Evolutionary conservation across 2,329 filamentous ascomycete species (phyloP).

Genomic region (Beauveria sp.): DNA sequence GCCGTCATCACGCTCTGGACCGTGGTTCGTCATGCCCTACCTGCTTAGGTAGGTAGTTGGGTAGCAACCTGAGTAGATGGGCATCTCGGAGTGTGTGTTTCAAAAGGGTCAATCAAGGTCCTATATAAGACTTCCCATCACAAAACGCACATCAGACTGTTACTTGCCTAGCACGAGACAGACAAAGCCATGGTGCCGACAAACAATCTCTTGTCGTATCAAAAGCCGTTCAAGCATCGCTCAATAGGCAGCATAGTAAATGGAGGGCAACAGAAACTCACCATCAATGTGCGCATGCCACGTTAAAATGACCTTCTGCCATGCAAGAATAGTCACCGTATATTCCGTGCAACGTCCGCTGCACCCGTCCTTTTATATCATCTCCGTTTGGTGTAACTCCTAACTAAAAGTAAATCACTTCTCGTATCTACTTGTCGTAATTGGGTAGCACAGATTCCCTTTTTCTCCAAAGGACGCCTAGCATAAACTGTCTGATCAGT

Average conservation of each 20-base stretch:
- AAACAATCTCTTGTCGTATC: too few relatives aligned
- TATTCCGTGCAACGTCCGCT: not conserved
- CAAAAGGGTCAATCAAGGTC: too few relatives aligned
- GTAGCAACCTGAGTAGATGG: too few relatives aligned
- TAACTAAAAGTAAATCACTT: not conserved
- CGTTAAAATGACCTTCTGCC: too few relatives aligned
- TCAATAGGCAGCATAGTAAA: not conserved
- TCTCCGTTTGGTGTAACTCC: not conserved
- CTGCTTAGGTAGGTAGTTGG: too few relatives aligned
- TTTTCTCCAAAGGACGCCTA: not conserved
- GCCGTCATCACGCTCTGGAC: too few relatives aligned
- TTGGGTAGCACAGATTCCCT: not conserved
- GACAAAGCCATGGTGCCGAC: not conserved
- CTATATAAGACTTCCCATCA: not conserved
- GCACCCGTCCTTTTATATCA: not conserved
- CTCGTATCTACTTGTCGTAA: constrained; percentile 1
- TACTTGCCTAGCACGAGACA: not conserved
- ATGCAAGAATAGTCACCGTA: not conserved
- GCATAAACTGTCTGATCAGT: not conserved
- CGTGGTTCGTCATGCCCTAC: too few relatives aligned
- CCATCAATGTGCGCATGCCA: too few relatives aligned
- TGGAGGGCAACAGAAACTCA: too few relatives aligned
- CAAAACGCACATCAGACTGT: not conserved
- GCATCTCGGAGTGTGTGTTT: too few relatives aligned
- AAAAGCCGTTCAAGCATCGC: too few relatives aligned